phyloP scores from a whole-genome alignment of 768 basidiomycete genomes.

The Clavulina sp. region DNA sequence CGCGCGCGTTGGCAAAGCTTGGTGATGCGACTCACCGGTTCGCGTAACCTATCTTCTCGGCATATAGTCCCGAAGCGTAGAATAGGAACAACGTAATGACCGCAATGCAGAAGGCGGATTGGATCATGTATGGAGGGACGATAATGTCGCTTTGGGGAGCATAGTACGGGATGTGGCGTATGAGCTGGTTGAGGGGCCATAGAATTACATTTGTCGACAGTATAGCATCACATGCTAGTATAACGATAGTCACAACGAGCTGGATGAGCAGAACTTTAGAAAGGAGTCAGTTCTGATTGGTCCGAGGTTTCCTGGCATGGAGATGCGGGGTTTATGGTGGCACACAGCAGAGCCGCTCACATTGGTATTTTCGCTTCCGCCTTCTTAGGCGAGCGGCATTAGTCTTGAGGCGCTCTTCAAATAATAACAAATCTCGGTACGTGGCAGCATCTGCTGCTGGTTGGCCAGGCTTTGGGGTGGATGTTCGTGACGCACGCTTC shows the following conservation, averaged over 20 bases:
- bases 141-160: slow-evolving; percentile 2
- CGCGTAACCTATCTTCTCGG: slow-evolving; percentile 90
- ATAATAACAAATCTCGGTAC: slow-evolving; percentile 59
- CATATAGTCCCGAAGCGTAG: slow-evolving; percentile 92
- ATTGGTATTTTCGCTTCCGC: slow-evolving; percentile 66
- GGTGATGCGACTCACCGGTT: slow-evolving; percentile 49
- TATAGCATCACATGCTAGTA: slow-evolving; percentile 61
- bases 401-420: slow-evolving; percentile 92
- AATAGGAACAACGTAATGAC: slow-evolving; percentile 84
- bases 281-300: not conserved
- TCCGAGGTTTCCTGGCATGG: not conserved
- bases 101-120: slow-evolving; percentile 68
- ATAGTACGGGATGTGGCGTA: slow-evolving; percentile 7
- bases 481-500: not conserved
- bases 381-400: slow-evolving; percentile 68
- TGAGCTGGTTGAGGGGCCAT: slow-evolving; percentile 7
- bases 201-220: slow-evolving; percentile 48
- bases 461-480: not conserved
- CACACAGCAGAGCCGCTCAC: slow-evolving; percentile 31
- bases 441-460: not conserved
- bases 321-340: not conserved
- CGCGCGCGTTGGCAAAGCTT: too few relatives aligned
- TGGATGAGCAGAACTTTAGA: slow-evolving; percentile 55
- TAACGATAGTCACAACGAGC: slow-evolving; percentile 45
- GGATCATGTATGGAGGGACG: slow-evolving; percentile 44